A percentile compares a stretch with the other conserved stretches of the same genome.
Evolutionary conservation across 2,329 filamentous ascomycete genomes (phyloP).

Genomic region (Paraphoma sp.): DNA sequence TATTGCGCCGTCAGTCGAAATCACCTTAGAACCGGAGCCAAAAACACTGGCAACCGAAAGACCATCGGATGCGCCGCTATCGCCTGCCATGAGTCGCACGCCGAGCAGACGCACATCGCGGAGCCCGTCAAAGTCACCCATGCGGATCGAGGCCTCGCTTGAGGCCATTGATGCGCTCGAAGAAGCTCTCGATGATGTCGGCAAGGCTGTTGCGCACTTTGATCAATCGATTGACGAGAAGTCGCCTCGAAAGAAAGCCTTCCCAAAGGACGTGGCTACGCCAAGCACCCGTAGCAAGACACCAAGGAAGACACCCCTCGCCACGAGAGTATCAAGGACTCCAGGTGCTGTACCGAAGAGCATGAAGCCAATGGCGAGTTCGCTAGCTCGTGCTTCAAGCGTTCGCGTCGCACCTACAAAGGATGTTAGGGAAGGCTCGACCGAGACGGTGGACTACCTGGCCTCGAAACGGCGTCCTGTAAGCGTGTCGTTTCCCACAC

Average conservation of each 20-base stretch:
- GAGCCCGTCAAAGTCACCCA: conserved; percentile 37
- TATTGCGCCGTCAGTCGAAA: conserved; percentile 22
- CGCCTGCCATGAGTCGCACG: conserved; percentile 27
- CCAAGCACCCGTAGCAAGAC: conserved; percentile 11
- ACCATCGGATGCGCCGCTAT: conserved; percentile 29
- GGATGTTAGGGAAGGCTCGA: conserved; percentile 27
- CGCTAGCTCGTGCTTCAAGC: conserved; percentile 34
- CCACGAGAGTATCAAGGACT: conserved; percentile 32
- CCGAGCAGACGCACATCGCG: conserved; percentile 30
- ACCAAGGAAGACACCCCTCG: conserved; percentile 13
- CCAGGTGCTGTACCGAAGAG: conserved; percentile 36
- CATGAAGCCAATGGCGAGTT: conserved; percentile 34
- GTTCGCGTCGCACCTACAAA: conserved; percentile 30
- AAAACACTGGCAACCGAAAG: conserved; percentile 37
- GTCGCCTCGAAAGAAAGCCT: conserved; percentile 31
- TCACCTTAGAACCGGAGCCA: conserved; percentile 33
- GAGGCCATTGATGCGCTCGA: conserved; percentile 60
- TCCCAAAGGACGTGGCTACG: conserved; percentile 9
- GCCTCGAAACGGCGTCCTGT: conserved; percentile 56
- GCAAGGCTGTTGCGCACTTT: conserved; percentile 46
- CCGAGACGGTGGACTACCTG: conserved; percentile 44
- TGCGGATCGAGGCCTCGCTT: conserved; percentile 55
- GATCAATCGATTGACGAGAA: conserved; percentile 40
- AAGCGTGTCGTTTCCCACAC: conserved; percentile 56
- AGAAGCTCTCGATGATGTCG: conserved; percentile 58